phyloP scores from a whole-genome alignment of 306 rosid genomes.

The Acacia melanoxylon region DNA sequence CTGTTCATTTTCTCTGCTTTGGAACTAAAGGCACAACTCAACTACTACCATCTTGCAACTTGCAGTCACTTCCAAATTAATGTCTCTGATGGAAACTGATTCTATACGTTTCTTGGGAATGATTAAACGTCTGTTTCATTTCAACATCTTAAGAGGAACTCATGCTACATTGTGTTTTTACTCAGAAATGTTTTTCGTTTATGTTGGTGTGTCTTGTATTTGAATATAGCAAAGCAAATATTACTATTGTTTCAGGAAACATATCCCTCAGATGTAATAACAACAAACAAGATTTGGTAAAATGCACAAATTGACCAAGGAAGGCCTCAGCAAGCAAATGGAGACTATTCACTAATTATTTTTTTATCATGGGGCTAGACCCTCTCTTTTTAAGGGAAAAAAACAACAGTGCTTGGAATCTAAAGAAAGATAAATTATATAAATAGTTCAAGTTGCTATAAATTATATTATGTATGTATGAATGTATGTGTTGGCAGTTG shows the following conservation, averaged over 20 bases:
- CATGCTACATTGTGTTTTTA: neutral
- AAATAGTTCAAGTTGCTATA: neutral
- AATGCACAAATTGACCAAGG: neutral
- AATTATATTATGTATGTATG: neutral
- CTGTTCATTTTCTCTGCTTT: conserved; percentile 3
- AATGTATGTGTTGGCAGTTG: neutral
- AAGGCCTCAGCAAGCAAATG: neutral
- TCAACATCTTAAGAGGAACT: neutral
- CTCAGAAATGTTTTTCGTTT: neutral
- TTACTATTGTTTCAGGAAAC: neutral
- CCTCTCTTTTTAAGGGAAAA: neutral
- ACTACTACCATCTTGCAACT: conserved; percentile 27
- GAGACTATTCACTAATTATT: neutral
- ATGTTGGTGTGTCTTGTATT: neutral
- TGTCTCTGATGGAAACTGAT: neutral
- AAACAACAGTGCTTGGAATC: neutral
- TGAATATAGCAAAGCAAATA: neutral
- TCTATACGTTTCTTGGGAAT: neutral
- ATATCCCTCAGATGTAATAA: neutral
- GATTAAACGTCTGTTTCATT: neutral
- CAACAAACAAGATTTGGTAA: neutral
- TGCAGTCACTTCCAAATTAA: neutral
- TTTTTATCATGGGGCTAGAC: neutral
- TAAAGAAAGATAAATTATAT: neutral
- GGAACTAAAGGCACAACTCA: conserved; percentile 11